These are phyloP conservation scores for Euphrasia confusa DNA, from an alignment of 257 asterid genomes.

Conservation along the genomic window DNA sequence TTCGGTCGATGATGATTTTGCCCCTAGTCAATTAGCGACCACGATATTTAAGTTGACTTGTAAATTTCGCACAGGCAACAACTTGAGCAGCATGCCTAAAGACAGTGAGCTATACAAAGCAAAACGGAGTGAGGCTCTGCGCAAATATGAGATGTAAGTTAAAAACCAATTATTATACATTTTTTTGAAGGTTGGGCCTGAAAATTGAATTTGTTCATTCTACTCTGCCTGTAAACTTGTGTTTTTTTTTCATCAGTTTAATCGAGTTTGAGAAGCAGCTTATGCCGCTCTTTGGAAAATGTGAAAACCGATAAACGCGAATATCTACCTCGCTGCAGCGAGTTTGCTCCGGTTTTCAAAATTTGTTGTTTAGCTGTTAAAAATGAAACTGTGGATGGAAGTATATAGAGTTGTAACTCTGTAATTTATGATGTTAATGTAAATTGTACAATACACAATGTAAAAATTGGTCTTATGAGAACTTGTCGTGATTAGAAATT, in stretches of 20 bases:
- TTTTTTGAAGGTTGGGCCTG: not conserved
- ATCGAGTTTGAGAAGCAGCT: slow-evolving; percentile 91
- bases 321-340: not conserved
- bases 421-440: not conserved
- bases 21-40: too few species aligned
- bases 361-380: not conserved
- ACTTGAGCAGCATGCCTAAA: slow-evolving; percentile 3
- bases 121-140: slow-evolving; percentile 1
- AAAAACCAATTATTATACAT: not conserved
- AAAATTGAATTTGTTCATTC: not conserved
- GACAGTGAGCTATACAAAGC: slow-evolving; percentile 10
- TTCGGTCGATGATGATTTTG: too few species aligned
- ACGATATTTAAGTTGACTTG: too few species aligned
- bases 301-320: slow-evolving; percentile 20
- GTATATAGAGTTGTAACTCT: slow-evolving; percentile 20
- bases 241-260: slow-evolving; percentile 44
- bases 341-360: not conserved
- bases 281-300: slow-evolving; percentile 43
- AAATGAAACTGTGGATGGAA: not conserved
- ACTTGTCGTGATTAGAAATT: too few species aligned
- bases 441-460: too few species aligned
- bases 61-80: not conserved
- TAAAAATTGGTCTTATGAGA: too few species aligned
- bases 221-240: not conserved
- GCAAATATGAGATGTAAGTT: slow-evolving; percentile 8